Base-by-base conservation (phyloP, 768 basidiomycete genomes). In the Nidularia sp. region DNA sequence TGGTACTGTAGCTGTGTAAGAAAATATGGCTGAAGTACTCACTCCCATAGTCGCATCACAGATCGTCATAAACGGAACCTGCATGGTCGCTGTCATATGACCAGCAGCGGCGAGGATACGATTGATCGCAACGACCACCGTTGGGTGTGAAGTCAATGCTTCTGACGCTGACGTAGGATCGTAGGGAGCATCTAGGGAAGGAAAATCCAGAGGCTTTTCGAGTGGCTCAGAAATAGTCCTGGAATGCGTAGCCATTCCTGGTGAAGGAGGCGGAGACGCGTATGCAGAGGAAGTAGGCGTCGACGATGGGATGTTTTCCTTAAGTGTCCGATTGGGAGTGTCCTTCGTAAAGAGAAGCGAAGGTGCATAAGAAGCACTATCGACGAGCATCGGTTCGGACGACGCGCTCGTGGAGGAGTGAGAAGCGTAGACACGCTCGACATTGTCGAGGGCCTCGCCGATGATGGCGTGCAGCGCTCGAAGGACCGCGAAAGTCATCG, bases 11-110 rank as follows among this genome's bases (percentile, higher is more conserved):
- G 10, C 4, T n/a, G 32, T 2, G 12, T 48, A 50, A 41, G 22
- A 18, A n/a, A 45, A 45, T 2, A 13, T 25, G 44, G 15, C 39
- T 41, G 15, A 2, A 47, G 52, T 48, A 72, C 85, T 54, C 59
- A 89, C 88, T 39, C 76, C 79, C 83, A 88, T 86, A 12, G 74
- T 66, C 2, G 86, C 85, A 62, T 90, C 88, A 59, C 86, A 88
- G 6, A 90, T 68, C n/a, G 80, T 78, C 32, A 86, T 68, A 63
- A 89, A 88, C 31, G 88, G 86, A 4, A 70, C 69, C 59, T 88
- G 85, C 15, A 88, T 83, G 18, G 79, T 83, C 4, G 75, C 79
- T 7, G 78, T 70, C 52, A 90, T 68, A 60, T 90, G 88, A 2
- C 83, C 85, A 25, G 83, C 80, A 1, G 88, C 86, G 33, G 86